phyloP scores from a whole-genome alignment of 495 filamentous ascomycete species.

The Evernia prunastri region DNA sequence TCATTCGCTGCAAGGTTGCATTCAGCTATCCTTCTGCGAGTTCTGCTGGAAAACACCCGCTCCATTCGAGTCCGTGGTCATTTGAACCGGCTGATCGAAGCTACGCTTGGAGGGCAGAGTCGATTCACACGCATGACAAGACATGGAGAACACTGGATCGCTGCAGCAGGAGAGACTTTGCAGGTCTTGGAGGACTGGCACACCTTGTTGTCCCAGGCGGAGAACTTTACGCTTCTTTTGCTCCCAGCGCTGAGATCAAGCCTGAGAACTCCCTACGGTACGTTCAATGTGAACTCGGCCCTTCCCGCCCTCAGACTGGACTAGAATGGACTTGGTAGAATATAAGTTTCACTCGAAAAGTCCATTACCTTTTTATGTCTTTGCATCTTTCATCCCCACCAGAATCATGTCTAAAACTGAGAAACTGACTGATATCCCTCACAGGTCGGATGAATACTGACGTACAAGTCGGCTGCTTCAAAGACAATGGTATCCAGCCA shows the following conservation, averaged over 20 bases:
- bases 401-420: no score
- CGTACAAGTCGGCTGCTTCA: constrained; percentile 23
- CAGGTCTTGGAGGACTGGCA: constrained; percentile 23
- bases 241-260: constrained; percentile 14
- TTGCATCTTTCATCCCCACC: no score
- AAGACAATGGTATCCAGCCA: constrained; percentile 12
- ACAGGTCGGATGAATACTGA: constrained; percentile 28
- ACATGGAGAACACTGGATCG: constrained; percentile 23
- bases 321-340: no score
- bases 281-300: no score
- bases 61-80: constrained; percentile 21
- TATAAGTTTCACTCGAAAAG: no score
- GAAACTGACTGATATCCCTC: no score
- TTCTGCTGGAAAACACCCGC: constrained; percentile 22
- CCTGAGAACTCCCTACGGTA: no score
- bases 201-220: constrained; percentile 18
- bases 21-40: constrained; percentile 18
- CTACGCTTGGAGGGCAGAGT: constrained; percentile 23
- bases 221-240: constrained; percentile 18
- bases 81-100: constrained; percentile 16
- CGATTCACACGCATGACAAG: constrained; percentile 25
- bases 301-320: no score
- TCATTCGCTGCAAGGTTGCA: constrained; percentile 25
- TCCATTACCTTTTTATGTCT: no score
- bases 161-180: constrained; percentile 18